Conservation (phyloP, 257 asterid species). For the Ocimum tenuiflorum region DNA sequence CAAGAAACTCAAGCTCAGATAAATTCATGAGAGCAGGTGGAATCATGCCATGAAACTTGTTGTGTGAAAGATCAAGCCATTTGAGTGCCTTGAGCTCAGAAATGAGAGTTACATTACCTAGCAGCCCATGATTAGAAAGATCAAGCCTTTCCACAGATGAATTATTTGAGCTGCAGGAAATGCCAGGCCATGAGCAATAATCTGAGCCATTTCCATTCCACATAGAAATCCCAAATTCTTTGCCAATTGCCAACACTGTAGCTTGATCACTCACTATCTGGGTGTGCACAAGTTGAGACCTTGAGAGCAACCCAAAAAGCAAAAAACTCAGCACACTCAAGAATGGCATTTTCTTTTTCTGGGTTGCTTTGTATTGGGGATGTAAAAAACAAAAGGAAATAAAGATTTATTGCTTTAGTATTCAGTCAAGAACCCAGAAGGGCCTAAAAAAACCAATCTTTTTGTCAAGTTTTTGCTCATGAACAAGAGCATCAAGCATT, state of each 20-base stretch:
- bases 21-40: slow-evolving; percentile 58
- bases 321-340: slow-evolving; percentile 31
- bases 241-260: slow-evolving; percentile 45
- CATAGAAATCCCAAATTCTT: slow-evolving; percentile 49
- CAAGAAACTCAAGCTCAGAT: slow-evolving; percentile 73
- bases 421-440: slow-evolving; percentile 12
- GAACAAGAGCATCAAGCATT: not conserved
- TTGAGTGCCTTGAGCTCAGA: slow-evolving; percentile 69
- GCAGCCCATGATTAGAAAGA: slow-evolving; percentile 57
- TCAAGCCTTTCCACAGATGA: slow-evolving; percentile 67
- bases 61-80: slow-evolving; percentile 77
- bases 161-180: slow-evolving; percentile 60
- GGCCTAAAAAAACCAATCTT: not conserved
- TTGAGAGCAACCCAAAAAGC: slow-evolving; percentile 44
- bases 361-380: slow-evolving; percentile 14
- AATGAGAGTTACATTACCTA: slow-evolving; percentile 75
- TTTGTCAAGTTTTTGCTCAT: slow-evolving; percentile 3
- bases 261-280: slow-evolving; percentile 39
- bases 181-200: slow-evolving; percentile 70
- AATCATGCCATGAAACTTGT: slow-evolving; percentile 64
- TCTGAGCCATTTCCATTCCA: slow-evolving; percentile 59
- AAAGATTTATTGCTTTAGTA: not conserved
- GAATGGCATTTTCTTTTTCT: slow-evolving; percentile 47
- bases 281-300: slow-evolving; percentile 34
- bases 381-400: not conserved